phyloP scores from a whole-genome alignment of 1,284 basidiomycete genomes.

The Sporisorium reilianum region DNA sequence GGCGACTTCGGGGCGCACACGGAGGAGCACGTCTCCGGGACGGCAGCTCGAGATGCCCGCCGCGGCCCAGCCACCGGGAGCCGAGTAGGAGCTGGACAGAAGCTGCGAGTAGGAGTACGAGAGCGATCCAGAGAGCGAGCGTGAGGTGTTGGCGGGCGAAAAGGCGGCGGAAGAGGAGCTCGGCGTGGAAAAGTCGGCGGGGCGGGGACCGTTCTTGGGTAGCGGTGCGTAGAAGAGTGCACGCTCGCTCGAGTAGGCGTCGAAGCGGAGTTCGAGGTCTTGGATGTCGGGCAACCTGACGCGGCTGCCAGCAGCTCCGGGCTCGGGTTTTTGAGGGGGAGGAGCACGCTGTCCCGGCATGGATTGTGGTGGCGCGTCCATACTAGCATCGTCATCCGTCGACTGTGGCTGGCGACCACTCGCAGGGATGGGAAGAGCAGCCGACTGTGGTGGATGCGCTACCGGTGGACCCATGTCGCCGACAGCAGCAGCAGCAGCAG shows the following conservation, averaged over 20 bases:
- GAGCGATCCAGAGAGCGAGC: conserved; percentile 33
- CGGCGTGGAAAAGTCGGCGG: conserved; percentile 31
- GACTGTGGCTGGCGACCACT: not conserved
- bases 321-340: conserved; percentile 10
- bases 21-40: conserved; percentile 40
- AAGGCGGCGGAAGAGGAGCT: conserved; percentile 35
- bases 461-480: conserved; percentile 18
- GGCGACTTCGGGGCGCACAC: conserved; percentile 34
- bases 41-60: conserved; percentile 42
- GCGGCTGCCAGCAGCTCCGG: conserved; percentile 31
- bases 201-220: conserved; percentile 34
- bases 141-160: conserved; percentile 20
- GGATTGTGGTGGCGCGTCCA: not conserved
- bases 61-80: conserved; percentile 41
- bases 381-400: not conserved
- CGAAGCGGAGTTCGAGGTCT: conserved; percentile 43
- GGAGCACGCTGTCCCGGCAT: not conserved
- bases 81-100: conserved; percentile 39
- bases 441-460: conserved; percentile 1
- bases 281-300: conserved; percentile 41
- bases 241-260: conserved; percentile 34
- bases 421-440: conserved; percentile 14
- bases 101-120: conserved; percentile 47
- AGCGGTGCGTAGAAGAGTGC: conserved; percentile 46
- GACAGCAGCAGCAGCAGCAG: conserved; percentile 1